A percentile compares a stretch with the other conserved stretches of the same genome.
Conservation (phyloP, 495 filamentous ascomycete genomes). For the Penicillium canariense region DNA sequence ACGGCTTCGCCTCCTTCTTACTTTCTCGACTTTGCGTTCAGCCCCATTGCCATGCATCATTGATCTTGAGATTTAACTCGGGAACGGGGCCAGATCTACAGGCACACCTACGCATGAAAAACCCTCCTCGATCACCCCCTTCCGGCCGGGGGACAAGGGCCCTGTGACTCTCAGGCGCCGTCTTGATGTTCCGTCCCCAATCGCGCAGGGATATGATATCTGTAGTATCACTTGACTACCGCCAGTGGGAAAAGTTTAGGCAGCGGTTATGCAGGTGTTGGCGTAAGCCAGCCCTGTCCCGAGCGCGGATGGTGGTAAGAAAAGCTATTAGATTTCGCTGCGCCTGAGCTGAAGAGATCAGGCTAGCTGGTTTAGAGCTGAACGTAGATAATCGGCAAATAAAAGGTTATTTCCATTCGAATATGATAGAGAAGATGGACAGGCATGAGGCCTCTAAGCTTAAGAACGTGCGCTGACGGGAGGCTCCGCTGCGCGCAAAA, state of each 20-base stretch:
- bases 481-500: slow-evolving; percentile 3
- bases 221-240: slow-evolving; percentile 17
- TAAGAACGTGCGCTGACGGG: background rate
- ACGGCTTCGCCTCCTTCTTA: slow-evolving; percentile 1
- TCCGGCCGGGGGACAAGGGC: background rate
- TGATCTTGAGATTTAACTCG: background rate
- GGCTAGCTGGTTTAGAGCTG: background rate
- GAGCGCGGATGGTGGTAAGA: background rate
- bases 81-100: background rate
- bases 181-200: background rate
- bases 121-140: background rate
- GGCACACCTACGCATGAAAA: background rate
- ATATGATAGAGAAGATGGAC: background rate
- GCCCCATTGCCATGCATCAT: background rate
- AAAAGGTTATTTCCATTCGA: slow-evolving; percentile 10
- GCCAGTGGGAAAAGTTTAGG: background rate
- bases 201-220: background rate
- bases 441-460: background rate
- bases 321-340: background rate
- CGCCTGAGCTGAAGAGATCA: background rate
- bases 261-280: slow-evolving; percentile 10
- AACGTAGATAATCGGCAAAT: background rate
- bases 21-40: background rate
- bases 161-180: background rate
- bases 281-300: slow-evolving; percentile 4